Base-by-base conservation (phyloP, 371 early-diverging fungal genomes). In the Mucor velutinosus region DNA sequence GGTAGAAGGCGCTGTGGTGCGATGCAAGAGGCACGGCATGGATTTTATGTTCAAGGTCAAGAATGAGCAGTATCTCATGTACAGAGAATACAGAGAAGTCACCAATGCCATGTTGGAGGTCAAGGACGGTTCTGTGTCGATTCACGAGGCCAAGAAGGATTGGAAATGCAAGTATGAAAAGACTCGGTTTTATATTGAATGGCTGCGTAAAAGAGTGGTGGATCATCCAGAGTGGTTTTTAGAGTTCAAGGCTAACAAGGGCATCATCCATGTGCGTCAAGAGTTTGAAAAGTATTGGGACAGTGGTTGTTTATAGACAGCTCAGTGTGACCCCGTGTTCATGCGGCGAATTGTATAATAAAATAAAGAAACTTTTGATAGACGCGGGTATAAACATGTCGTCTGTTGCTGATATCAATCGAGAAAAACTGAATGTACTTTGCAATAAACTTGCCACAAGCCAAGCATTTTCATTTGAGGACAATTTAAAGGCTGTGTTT, bases 51-150 rank as follows among this genome's bases (percentile, higher is more conserved):
- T 94, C 83, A 98, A 98, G 81, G 85, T 95, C 78, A 98, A 97
- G 75, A 96, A 91, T 70, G 95, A 96, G 53, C 90, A 93, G 60
- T 98, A 98, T 66, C 74, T 97, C 30, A 87, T 95, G 85, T 98
- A 90, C 77, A 87, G 98, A 60, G 98, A 98, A 69, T 98, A 95
- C 90, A 86, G 98, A n/a, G 97, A 97, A 72, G 73, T 94, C 8
- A 97, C 98, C 8, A 90, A 87, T 74, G 63, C 75, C 35, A 21
- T 89, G 61, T 15, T 89, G 64, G 66, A 67, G 32, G 39, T 14
- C 27, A 21, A 70, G 39, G 65, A 73, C 12, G 75, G 61, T 1
- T n/a, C 6, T 10, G 55, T 71, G 14, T 21, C 25, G 1, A 17
- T 71, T 8, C 33, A 39, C 0, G 55, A 70, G 8, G 21, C 41